phyloP scores from a whole-genome alignment of 1,284 basidiomycete species.

The Moesziomyces sp. region DNA sequence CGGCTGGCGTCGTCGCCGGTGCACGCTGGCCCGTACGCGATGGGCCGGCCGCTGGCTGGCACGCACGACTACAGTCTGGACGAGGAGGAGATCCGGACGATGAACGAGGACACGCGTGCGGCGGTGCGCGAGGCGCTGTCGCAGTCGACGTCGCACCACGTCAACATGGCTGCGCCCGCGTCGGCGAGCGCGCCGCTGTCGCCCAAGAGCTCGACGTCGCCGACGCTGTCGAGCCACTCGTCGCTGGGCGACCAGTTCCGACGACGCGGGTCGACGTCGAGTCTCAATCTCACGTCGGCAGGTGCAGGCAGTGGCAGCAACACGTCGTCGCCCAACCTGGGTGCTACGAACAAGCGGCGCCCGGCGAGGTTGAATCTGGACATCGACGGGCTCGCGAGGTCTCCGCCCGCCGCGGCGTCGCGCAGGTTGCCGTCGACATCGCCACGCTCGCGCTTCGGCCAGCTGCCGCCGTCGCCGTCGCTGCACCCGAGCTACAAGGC shows the following conservation, averaged over 20 bases:
- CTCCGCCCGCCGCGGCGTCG: slow-evolving; percentile 13
- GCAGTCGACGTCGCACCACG: slow-evolving; percentile 22
- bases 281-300: slow-evolving; percentile 16
- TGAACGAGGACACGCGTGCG: slow-evolving; percentile 39
- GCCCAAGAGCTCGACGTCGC: slow-evolving; percentile 19
- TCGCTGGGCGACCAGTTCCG: slow-evolving; percentile 20
- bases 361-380: slow-evolving; percentile 26
- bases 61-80: slow-evolving; percentile 31
- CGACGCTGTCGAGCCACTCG: slow-evolving; percentile 26
- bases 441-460: slow-evolving; percentile 26
- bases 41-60: slow-evolving; percentile 8
- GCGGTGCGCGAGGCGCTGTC: slow-evolving; percentile 47
- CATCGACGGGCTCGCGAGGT: slow-evolving; percentile 16
- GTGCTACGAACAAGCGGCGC: background rate
- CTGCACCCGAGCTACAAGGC: slow-evolving; percentile 37
- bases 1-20: slow-evolving; percentile 23
- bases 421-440: slow-evolving; percentile 19
- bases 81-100: slow-evolving; percentile 42
- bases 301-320: slow-evolving; percentile 11
- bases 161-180: slow-evolving; percentile 8
- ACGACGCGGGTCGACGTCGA: slow-evolving; percentile 20
- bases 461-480: slow-evolving; percentile 25
- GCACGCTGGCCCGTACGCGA: slow-evolving; percentile 2
- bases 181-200: slow-evolving; percentile 11
- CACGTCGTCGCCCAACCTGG: slow-evolving; percentile 23